phyloP scores from a whole-genome alignment of 768 basidiomycete genomes.

The Hericium rajendrae region DNA sequence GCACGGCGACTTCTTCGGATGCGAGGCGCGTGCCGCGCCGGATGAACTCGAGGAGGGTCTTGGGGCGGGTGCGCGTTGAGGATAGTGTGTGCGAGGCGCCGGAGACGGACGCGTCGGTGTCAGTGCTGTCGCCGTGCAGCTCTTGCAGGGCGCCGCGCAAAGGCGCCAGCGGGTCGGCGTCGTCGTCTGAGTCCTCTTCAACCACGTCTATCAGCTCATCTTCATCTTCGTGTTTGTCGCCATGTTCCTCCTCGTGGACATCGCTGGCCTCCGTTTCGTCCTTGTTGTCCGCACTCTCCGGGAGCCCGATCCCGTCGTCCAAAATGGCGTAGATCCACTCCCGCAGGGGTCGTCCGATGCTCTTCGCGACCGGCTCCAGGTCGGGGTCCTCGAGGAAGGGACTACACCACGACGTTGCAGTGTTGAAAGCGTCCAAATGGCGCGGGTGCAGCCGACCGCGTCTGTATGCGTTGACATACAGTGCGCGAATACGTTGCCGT shows the following conservation, averaged over 20 bases:
- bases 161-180: constrained; percentile 53
- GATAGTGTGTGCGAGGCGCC: constrained; percentile 25
- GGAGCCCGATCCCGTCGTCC: constrained; percentile 58
- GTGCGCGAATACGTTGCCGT: constrained; percentile 27
- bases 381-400: constrained; percentile 78
- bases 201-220: constrained; percentile 63
- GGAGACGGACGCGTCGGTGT: constrained; percentile 12
- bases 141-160: constrained; percentile 57
- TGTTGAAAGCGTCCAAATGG: constrained; percentile 48
- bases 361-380: constrained; percentile 51
- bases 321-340: constrained; percentile 60
- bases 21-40: constrained; percentile 62
- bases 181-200: constrained; percentile 47
- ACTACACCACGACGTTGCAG: constrained; percentile 59
- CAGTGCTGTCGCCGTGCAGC: constrained; percentile 26
- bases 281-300: constrained; percentile 20
- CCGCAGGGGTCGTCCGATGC: constrained; percentile 53
- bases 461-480: constrained; percentile 58
- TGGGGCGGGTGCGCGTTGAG: constrained; percentile 15
- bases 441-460: constrained; percentile 46
- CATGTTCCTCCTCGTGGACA: constrained; percentile 11
- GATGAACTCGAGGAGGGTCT: constrained; percentile 43
- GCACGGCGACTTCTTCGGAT: constrained; percentile 45
- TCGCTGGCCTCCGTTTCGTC: constrained; percentile 15
- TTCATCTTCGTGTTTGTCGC: constrained; percentile 25